phyloP scores from a whole-genome alignment of 305 asterid species.

The Rubia tinctorum region DNA sequence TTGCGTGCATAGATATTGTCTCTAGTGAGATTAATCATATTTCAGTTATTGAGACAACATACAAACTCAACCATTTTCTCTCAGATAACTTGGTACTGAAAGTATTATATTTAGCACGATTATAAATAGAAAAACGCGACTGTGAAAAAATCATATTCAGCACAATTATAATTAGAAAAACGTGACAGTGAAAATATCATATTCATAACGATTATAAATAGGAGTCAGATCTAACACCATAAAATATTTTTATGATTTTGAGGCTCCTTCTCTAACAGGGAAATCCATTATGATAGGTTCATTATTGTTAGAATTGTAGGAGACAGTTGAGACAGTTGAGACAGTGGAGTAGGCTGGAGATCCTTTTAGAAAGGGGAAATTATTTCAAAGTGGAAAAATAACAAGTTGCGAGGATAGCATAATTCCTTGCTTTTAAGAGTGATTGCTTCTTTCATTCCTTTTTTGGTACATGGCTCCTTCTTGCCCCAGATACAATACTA shows the following conservation, averaged over 20 bases:
- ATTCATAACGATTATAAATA: no score
- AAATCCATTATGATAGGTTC: slow-evolving; percentile 3
- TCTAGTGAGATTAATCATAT: not conserved
- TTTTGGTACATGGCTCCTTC: not conserved
- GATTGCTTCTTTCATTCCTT: not conserved
- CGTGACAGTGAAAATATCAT: no score
- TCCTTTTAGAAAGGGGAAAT: not conserved
- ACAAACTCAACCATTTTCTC: not conserved
- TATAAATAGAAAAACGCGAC: no score
- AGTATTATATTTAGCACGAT: no score
- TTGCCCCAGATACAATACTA: not conserved
- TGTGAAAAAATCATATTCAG: no score
- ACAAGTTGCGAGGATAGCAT: not conserved
- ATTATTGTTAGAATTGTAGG: not conserved
- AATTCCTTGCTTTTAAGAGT: not conserved
- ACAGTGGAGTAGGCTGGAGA: not conserved
- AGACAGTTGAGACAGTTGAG: not conserved
- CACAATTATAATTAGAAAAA: no score
- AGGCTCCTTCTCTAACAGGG: slow-evolving; percentile 3
- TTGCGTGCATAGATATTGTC: no score
- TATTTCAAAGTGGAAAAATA: not conserved
- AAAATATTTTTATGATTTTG: not conserved
- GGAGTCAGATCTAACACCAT: not conserved
- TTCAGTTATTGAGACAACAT: not conserved
- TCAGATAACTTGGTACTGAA: not conserved